phyloP scores from a whole-genome alignment of 768 basidiomycete genomes.

The Tubosaeta sp. region DNA sequence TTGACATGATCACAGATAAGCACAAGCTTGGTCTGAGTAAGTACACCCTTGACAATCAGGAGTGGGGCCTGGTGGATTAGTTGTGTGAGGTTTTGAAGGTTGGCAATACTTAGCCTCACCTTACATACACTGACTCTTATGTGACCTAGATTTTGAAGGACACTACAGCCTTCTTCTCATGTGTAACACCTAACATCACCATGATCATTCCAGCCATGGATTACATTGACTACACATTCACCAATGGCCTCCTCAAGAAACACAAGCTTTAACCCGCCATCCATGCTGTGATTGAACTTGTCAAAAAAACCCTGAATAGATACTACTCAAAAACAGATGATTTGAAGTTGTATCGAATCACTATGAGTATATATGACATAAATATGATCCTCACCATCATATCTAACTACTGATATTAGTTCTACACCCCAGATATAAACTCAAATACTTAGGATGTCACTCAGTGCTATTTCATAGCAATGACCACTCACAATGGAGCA shows the following conservation, averaged over 20 bases:
- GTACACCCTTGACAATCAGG: neutral
- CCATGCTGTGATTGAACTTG: no score
- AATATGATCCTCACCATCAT: no score
- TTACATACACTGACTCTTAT: neutral
- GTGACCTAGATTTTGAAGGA: neutral
- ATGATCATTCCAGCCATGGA: neutral
- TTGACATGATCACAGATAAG: neutral
- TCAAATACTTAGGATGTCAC: no score
- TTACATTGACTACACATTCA: neutral
- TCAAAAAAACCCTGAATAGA: no score
- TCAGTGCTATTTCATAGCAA: no score
- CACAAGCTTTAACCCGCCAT: no score
- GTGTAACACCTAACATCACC: neutral
- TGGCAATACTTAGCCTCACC: neutral
- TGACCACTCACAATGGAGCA: no score
- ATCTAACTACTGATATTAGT: no score
- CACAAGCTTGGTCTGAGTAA: neutral
- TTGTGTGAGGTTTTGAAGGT: neutral
- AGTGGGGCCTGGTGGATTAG: neutral
- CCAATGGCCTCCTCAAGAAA: neutral
- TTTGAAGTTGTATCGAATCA: no score
- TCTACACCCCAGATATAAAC: no score
- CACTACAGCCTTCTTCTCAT: neutral
- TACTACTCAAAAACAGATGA: no score
- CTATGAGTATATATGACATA: no score